Base-by-base conservation (phyloP, 2,329 filamentous ascomycete species). In the Ophiocordyceps camponoti-floridani region DNA sequence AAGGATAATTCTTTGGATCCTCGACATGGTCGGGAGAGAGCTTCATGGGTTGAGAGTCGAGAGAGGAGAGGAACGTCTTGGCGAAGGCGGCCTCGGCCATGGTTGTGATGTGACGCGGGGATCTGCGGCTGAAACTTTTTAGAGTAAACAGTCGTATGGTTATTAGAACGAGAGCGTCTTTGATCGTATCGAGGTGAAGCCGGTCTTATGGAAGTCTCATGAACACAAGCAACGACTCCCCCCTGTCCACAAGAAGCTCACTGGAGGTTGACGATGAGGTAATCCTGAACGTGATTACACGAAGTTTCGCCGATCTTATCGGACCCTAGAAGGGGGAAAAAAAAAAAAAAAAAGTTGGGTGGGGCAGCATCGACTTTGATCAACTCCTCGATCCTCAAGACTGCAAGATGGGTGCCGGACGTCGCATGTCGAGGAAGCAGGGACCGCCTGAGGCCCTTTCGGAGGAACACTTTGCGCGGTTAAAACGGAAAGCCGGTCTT, bases 391-490 rank as follows among this genome's bases (percentile, higher is more conserved):
- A 37, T n/a, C 14, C 16, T 14, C 18, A 40, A 33, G n/a, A 13
- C 4, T 23, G 43, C 41, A 47, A 61, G 57, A 94, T 94, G 88
- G 88, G 86, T 69, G 76, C 79, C 49, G 84, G 87, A 62, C 83
- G 87, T 61, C 85, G 88, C 56, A 93, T 95, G 81, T 48, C 48
- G 43, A 84, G 88, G 63, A 95, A 95, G 67, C 91, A 96, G 74
- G 89, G 87, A 46, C 72, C 82, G 51, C 91, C 91, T 45, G 76
- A 82, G 56, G 73, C 82, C 51, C 73, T 95, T 52, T 85, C 91
- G 51, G 85, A 94, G 58, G 75, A 78, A 51, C 77, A 83, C 56
- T 79, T 82, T 55, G 79, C 79, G 43, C 86, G 80, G 58, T 62
- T 81, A 49, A 95, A 96, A 75, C 77, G 88, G 60, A 96, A 96